phyloP scores from a whole-genome alignment of 2,329 filamentous ascomycete genomes.

The Ceratocystis ficicola region DNA sequence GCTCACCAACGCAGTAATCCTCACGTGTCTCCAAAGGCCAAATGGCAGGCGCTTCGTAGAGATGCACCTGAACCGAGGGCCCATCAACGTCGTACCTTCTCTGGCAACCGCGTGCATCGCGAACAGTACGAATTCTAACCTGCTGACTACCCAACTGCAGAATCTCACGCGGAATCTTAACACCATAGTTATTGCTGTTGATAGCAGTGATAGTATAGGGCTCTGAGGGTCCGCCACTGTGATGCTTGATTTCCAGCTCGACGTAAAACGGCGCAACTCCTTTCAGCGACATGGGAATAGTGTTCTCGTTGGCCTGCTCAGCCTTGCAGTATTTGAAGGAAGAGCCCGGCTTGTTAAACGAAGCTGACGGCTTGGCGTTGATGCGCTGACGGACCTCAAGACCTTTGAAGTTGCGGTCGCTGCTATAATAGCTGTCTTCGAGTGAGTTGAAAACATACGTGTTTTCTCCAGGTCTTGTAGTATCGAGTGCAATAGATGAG shows the following conservation, averaged over 20 bases:
- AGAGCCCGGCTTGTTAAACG: conserved; percentile 75
- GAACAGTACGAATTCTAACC: conserved; percentile 78
- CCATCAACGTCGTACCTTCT: conserved; percentile 58
- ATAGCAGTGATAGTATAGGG: conserved; percentile 73
- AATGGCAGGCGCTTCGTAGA: conserved; percentile 87
- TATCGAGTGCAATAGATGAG: conserved; percentile 76
- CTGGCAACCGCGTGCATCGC: conserved; percentile 77
- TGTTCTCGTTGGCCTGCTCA: conserved; percentile 68
- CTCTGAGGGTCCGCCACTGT: conserved; percentile 67
- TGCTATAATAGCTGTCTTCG: conserved; percentile 74
- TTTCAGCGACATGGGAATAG: conserved; percentile 73
- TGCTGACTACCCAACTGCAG: conserved; percentile 82
- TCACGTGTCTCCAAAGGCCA: conserved; percentile 70
- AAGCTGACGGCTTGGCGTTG: conserved; percentile 67
- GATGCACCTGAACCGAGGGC: conserved; percentile 75
- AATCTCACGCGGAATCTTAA: conserved; percentile 73
- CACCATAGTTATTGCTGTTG: conserved; percentile 57
- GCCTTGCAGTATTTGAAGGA: conserved; percentile 92
- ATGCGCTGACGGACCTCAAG: conserved; percentile 70
- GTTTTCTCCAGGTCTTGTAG: conserved; percentile 67
- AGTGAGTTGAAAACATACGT: conserved; percentile 76
- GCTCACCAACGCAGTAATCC: conserved; percentile 93
- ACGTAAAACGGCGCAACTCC: conserved; percentile 79
- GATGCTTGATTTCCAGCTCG: conserved; percentile 87
- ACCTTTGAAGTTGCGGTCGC: conserved; percentile 53